Evolutionary conservation across 2,329 filamentous ascomycete genomes (phyloP), one percentile per base, ranked within the genome.

Genomic region (Didymella exigua): DNA sequence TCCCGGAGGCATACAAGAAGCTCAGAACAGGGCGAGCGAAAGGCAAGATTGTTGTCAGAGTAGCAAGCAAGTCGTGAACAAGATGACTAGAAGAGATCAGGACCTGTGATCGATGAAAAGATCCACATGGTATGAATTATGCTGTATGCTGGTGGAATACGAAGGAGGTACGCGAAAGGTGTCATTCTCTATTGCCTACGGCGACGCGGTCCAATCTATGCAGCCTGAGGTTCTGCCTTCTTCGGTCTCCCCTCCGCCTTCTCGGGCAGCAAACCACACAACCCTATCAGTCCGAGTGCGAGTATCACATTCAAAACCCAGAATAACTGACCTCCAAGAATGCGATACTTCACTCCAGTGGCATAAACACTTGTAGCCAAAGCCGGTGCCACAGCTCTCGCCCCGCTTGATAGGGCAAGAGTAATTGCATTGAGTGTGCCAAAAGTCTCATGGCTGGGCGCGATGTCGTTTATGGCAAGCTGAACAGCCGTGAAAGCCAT

Each of bases 401-500:
- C 76, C 0, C 77, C 86, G 59, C 85, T 86, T 0, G 79, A 75
- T 0, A 85, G 66, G 0, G 88, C 88, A 53, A 93, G 76, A 0
- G 84, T 82, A 1, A 91, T 63, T 0, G 87, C 87, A 63, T 93
- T 93, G 24, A 95, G 76, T 0, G 85, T 91, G 0, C 87, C 89
- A 9, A 93, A 77, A 0, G 85, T 82, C 36, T 79, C 78, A 1
- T 84, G 81, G 9, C 81, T 84, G 0, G 90, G 90, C 0, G 86
- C 82, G 2, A 89, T 84, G 54, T 93, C 89, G 71, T 93, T 93
- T 27, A 93, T 68, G 0, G 86, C 85, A 8, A 93, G 84, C 77
- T 93, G 89, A 0, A 87, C 81, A 1, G 81, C 86, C 0, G 88
- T 92, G 67, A 89, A 89, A 2, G 82, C 79, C 88, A 90, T 91